These are phyloP conservation scores for Puccinia polysora DNA, from an alignment of 1,284 basidiomycete genomes.

Conservation along the genomic window DNA sequence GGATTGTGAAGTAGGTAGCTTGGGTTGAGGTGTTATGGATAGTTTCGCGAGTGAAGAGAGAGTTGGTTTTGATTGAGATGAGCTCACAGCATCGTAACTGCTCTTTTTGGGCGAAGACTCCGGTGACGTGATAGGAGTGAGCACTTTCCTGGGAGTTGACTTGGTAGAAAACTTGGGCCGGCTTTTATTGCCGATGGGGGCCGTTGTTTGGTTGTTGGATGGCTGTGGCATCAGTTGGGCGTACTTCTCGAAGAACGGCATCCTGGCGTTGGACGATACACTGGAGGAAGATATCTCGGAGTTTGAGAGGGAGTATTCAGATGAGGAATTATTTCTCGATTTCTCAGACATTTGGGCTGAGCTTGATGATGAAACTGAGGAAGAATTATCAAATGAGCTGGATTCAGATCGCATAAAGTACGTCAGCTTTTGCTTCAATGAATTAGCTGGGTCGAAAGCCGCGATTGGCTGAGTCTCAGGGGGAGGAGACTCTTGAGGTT, in stretches of 20 bases:
- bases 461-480: neutral
- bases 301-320: neutral
- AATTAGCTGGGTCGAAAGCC: neutral
- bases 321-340: neutral
- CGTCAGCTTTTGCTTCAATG: constrained; percentile 5
- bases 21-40: neutral
- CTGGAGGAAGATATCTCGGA: constrained; percentile 9
- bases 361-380: neutral
- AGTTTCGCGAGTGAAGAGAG: neutral
- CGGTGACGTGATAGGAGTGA: constrained; percentile 16
- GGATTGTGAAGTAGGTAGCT: neutral
- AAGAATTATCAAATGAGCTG: neutral
- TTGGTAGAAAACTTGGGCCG: neutral
- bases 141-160: neutral
- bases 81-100: too few relatives aligned
- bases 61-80: too few relatives aligned
- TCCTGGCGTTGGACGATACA: neutral
- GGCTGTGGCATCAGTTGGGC: constrained; percentile 15
- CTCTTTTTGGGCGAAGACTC: neutral
- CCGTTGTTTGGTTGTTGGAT: neutral
- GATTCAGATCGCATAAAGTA: neutral
- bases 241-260: constrained; percentile 33
- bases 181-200: neutral
- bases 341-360: neutral
- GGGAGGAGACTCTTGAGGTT: too few relatives aligned